Base-by-base conservation (phyloP, 768 basidiomycete genomes). In the Hemileccinum impolitum region DNA sequence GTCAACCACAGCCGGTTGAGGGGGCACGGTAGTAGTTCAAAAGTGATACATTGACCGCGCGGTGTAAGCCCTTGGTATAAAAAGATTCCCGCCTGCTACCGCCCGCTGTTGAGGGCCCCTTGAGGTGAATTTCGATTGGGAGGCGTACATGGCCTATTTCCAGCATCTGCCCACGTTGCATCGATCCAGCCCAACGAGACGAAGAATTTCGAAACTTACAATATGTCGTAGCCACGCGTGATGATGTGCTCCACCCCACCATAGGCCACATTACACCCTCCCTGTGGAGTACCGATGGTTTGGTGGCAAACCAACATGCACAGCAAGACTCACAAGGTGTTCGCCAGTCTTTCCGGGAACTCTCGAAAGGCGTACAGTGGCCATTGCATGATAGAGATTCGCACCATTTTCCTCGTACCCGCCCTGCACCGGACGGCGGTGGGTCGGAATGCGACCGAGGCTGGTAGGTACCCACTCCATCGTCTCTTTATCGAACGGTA, bases 401-500 rank as follows among this genome's bases (percentile, higher is more conserved):
- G 61, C 65, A 1, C 86, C 87, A 51, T 71, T 65, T 30, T 87
- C 82, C 66, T 91, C 89, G 53, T 87, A 87, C 1, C 85, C 87
- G 1, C 87, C 90, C 56, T 85, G 81, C 15, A 90, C 73, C 0
- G 84, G 83, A 13, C 70, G 65, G 30, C 81, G 71, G 5, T 80
- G 81, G 3, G 62, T 54, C 6, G 88, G 83, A 45, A 87, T 73
- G 38, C 66, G 70, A 3, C 89, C 89, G 48, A 78, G 64, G 11
- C 78, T 75, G 0, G 87, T 79, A 0, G 40, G 70, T 7, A 91
- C 85, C 74, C 79, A 87, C 64, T 88, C 88, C 89, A 92, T 92
- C 45, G 76, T 78, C 21, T 69, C 65, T 0, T 74, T 68, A 35
- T 79, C 76, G 62, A 87, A 85, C 3, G 89, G 87, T 0, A 93